Conservation (phyloP, 208 protist genomes). For the Trypanosoma cruzi region DNA sequence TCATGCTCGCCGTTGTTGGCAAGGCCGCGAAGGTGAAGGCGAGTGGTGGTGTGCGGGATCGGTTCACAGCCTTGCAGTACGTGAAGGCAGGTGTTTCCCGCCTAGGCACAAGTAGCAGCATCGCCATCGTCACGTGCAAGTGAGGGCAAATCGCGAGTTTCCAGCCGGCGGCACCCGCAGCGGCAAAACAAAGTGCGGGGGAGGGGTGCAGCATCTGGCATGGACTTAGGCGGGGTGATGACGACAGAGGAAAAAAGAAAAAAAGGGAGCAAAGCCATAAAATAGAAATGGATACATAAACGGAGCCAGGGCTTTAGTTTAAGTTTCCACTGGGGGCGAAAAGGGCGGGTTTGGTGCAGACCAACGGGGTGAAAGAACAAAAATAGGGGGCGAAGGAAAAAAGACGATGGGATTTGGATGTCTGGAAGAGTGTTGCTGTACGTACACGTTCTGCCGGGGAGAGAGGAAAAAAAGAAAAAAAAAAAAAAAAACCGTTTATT, state of each 20-base stretch:
- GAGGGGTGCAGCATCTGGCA: too few relatives aligned
- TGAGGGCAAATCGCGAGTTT: not conserved
- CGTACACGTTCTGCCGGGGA: not conserved
- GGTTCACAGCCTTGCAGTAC: slow-evolving; percentile 73
- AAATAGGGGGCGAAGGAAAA: too few relatives aligned
- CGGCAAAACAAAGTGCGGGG: too few relatives aligned
- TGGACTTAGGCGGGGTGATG: too few relatives aligned
- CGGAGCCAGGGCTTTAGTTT: too few relatives aligned
- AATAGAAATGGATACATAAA: slow-evolving; percentile 9
- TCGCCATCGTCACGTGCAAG: slow-evolving; percentile 58
- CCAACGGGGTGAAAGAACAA: not conserved
- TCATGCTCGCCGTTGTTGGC: slow-evolving; percentile 93
- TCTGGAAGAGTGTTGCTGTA: not conserved
- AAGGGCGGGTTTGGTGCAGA: too few relatives aligned
- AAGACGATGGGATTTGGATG: not conserved
- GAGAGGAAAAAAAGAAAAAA: not conserved
- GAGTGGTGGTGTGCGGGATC: slow-evolving; percentile 90
- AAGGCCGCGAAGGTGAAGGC: slow-evolving; percentile 86
- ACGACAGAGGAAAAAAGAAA: not conserved
- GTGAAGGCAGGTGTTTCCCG: slow-evolving; percentile 78
- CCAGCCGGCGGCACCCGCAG: too few relatives aligned
- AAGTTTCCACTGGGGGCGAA: too few relatives aligned
- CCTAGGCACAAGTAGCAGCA: slow-evolving; percentile 93
- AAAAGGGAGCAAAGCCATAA: not conserved
- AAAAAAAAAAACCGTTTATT: not conserved